Base-by-base conservation (phyloP, 108 stramenopile species). In the Schizochytrium sp. region DNA sequence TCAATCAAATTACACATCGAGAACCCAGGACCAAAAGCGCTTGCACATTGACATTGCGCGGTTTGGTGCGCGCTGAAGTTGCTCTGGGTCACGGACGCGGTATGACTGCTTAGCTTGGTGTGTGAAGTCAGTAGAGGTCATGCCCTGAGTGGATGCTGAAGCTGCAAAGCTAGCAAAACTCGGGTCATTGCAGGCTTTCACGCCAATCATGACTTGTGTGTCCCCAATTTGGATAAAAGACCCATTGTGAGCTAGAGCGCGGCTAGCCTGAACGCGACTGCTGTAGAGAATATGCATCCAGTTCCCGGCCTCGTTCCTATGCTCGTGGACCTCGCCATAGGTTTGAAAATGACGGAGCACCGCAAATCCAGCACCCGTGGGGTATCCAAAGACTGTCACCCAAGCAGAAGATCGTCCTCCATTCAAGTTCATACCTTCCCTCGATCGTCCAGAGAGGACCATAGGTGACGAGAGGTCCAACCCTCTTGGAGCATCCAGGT, bases 201-300 rank as follows among this genome's bases (percentile, higher is more conserved):
- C 76, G 13, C 76, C 76, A 83, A 83, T 83, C 76, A 83, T 83
- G 45, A 83, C 76, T 10, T 83, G 47, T 42, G 50, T 0, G 53
- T 83, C 53, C 0, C 76, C 76, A 28, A 83, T 53, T 0, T 10
- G 19, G 76, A 83, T 83, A 1, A 83, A 55, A 3, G 49, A 53
- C 28, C 76, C 76, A 42, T 83, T 83, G 10, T 83, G 76, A 10
- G 76, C 76, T 10, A 83, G 2, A 7, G 76, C 76, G 5, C 76
- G 76, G 28, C 50, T 55, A 5, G 76, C 76, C 47, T 49, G 50
- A n/a, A 83, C 53, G 10, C 53, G 47, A 53, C 76, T 83, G 76
- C 76, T 55, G 28, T 83, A 83, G 17, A 83, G 53, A 55, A 83
- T 83, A 53, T 83, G 76, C 76, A 83, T 83, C 76, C 76, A 83